Evolutionary conservation across 1,284 basidiomycete species (phyloP).

Genomic region (Trichosporon ovoides): DNA sequence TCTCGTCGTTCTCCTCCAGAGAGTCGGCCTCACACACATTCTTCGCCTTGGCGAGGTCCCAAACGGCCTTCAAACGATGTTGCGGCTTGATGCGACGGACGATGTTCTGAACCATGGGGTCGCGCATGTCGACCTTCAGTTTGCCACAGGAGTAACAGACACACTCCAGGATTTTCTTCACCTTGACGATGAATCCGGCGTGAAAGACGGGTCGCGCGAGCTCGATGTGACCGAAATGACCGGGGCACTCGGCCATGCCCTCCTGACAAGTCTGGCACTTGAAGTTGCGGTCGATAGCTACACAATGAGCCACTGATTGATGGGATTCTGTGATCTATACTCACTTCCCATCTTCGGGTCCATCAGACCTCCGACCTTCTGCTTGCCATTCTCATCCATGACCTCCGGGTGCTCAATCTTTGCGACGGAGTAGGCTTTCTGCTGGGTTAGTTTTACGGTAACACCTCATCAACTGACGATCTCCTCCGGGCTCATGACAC

Average conservation of each 20-base stretch:
- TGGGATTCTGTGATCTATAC: conserved; percentile 20
- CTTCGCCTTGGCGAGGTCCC: conserved; percentile 63
- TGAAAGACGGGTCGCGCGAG: conserved; percentile 94
- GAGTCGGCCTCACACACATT: conserved; percentile 73
- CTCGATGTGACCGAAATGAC: conserved; percentile 99
- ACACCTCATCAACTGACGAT: conserved; percentile 63
- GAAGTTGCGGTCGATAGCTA: conserved; percentile 92
- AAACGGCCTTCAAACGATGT: conserved; percentile 78
- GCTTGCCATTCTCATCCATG: conserved; percentile 90
- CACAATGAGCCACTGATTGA: conserved; percentile 24
- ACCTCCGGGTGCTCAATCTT: conserved; percentile 98
- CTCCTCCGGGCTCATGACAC: conserved; percentile 98
- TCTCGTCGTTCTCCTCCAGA: conserved; percentile 55
- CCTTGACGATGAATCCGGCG: conserved; percentile 96
- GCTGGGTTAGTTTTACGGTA: conserved; percentile 11
- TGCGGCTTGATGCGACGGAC: conserved; percentile 81
- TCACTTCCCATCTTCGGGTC: conserved; percentile 91
- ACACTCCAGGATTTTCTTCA: conserved; percentile 99
- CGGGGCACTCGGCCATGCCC: conserved; percentile 96
- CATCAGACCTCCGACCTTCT: conserved; percentile 88
- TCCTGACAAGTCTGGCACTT: conserved; percentile 99
- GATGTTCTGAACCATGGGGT: conserved; percentile 73
- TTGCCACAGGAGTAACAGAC: conserved; percentile 98
- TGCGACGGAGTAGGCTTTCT: conserved; percentile 97
- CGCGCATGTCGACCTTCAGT: conserved; percentile 88